A percentile compares a stretch with the other conserved stretches of the same genome.
phyloP scores from a whole-genome alignment of 2,329 filamentous ascomycete species.

The Zymoseptoria ardabiliae region DNA sequence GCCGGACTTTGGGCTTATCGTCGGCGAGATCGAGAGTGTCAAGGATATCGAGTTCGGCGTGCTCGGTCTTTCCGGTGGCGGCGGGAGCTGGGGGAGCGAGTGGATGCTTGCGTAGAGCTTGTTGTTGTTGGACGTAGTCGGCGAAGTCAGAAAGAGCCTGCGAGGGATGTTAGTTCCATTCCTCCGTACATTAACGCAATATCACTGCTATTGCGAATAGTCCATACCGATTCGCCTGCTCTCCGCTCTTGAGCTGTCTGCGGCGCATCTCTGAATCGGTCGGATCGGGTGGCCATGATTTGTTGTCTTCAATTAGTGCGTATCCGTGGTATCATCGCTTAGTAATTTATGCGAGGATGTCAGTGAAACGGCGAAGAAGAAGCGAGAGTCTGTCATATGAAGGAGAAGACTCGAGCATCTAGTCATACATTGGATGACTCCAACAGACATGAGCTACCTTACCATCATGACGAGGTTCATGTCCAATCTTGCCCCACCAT shows the following conservation, averaged over 20 bases:
- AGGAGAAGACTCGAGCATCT: background rate
- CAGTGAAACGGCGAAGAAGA: background rate
- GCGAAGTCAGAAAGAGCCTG: conserved; percentile 89
- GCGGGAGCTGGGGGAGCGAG: conserved; percentile 24
- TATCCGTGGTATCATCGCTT: conserved; percentile 2
- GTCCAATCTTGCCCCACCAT: background rate
- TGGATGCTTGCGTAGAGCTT: conserved; percentile 55
- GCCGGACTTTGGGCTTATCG: conserved; percentile 54
- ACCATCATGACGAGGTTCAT: no score
- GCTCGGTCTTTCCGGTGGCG: conserved; percentile 54
- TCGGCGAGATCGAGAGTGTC: conserved; percentile 71
- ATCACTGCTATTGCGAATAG: background rate
- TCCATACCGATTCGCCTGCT: conserved; percentile 72
- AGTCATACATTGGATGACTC: background rate
- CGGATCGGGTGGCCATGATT: conserved; percentile 28
- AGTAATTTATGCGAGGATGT: background rate
- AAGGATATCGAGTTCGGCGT: conserved; percentile 84
- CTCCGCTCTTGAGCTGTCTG: conserved; percentile 69
- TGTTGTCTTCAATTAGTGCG: background rate
- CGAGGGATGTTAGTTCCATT: background rate
- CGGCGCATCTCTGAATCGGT: conserved; percentile 30
- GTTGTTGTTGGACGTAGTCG: conserved; percentile 94
- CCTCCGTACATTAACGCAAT: no score
- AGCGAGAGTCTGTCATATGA: background rate
- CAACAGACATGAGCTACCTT: background rate